phyloP scores from a whole-genome alignment of 441 rosid species.

The Populus hybrid region DNA sequence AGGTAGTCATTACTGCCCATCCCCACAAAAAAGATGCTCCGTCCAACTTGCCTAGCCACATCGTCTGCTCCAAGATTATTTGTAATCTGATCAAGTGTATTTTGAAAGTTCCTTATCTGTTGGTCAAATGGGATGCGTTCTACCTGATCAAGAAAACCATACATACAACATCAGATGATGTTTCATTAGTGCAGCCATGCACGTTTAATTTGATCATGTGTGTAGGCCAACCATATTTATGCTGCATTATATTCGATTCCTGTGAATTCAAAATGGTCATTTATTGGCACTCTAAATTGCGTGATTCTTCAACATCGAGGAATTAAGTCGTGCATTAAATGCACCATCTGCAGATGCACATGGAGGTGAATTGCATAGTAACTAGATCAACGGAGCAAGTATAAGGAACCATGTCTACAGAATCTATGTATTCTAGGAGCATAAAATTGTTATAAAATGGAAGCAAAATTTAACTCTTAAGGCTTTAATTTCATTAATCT shows the following conservation, averaged over 20 bases:
- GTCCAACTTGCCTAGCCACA: conserved; percentile 43
- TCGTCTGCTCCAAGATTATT: conserved; percentile 51
- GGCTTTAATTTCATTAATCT: no score
- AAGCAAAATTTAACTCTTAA: background rate
- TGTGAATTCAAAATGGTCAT: background rate
- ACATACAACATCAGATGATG: background rate
- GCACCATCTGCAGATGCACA: background rate
- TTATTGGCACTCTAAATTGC: background rate
- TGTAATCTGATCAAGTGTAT: conserved; percentile 67
- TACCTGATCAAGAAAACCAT: conserved; percentile 44
- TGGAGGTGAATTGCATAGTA: background rate
- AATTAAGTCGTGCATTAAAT: background rate
- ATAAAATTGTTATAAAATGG: background rate
- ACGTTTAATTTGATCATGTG: background rate
- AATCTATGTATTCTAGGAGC: background rate
- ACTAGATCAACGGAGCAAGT: background rate
- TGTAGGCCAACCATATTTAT: background rate
- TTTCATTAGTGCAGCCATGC: background rate
- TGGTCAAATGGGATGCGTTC: conserved; percentile 84
- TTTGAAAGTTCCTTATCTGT: conserved; percentile 79
- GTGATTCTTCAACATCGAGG: background rate
- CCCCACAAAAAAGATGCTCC: conserved; percentile 76
- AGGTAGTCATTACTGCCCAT: conserved; percentile 98
- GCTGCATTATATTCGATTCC: background rate
- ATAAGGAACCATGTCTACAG: background rate